Percentiles rank a stretch among this genome's conserved stretches.
These are phyloP conservation scores for Hypomontagnella monticulosa DNA, from an alignment of 495 filamentous ascomycete genomes.

Conservation along the genomic window DNA sequence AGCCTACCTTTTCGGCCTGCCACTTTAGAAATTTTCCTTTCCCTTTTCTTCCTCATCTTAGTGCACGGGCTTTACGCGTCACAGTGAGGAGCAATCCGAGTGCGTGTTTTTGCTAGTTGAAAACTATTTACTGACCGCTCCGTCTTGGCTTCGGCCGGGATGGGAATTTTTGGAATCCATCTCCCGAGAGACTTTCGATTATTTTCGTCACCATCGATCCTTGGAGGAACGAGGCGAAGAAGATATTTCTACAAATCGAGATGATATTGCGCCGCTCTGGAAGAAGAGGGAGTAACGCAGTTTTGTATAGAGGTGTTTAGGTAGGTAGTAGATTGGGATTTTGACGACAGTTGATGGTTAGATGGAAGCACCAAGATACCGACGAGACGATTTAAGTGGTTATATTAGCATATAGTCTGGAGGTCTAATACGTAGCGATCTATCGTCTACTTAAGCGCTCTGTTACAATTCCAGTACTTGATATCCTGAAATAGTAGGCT, in stretches of 20 bases:
- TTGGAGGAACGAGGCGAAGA: slow-evolving; percentile 45
- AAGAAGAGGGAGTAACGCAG: no score
- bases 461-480: no score
- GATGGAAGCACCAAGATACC: no score
- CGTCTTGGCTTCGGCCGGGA: slow-evolving; percentile 49
- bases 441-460: no score
- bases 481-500: no score
- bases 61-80: slow-evolving; percentile 64
- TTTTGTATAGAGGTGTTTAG: no score
- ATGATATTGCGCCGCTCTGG: no score
- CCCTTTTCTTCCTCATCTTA: slow-evolving; percentile 52
- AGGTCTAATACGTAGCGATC: no score
- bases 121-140: slow-evolving; percentile 62
- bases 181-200: slow-evolving; percentile 24
- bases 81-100: slow-evolving; percentile 66
- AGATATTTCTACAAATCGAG: slow-evolving; percentile 3
- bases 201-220: slow-evolving; percentile 43
- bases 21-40: slow-evolving; percentile 26
- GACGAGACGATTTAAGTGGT: no score
- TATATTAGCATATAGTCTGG: no score
- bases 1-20: slow-evolving; percentile 29
- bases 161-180: slow-evolving; percentile 56
- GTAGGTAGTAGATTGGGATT: no score
- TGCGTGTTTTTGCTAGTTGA: slow-evolving; percentile 67
- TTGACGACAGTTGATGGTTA: no score